Evolutionary conservation across 2,329 filamentous ascomycete species (phyloP), one percentile per base, ranked within the genome.

Genomic region (Polychaeton citri): DNA sequence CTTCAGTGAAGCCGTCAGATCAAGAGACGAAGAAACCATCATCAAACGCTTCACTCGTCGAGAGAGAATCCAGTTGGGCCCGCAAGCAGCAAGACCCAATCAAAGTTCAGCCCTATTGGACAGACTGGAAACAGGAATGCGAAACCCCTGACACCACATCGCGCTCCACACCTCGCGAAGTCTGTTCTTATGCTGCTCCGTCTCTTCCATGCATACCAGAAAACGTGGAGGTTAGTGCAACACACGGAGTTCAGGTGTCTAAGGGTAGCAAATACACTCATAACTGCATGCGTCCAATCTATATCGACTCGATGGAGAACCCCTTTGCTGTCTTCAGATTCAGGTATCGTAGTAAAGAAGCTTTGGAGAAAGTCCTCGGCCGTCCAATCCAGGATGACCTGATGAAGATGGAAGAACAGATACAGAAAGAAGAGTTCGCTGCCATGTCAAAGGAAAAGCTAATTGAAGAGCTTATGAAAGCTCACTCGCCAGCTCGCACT

Each of bases 311-410:
- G 0, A 52, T 60, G 46, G 42, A 52, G 10, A 36, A 43, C 32
- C 59, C 61, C 17, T 68, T 64, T 39, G 65, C 63, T 0, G 58
- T 67, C 8, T 68, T 68, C 45, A 54, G 55, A n/a, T 68, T 68
- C 56, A 62, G 62, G 36, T 68, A 66, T 39, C 56, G 64, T 2
- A 58, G 52, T 35, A 47, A 40, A 35, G 44, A 42, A 21, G 45
- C 50, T 12, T 43, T 67, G 20, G 49, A 55, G 41, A 43, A 50
- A 30, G 54, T 64, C 20, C 46, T 63, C 13, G 45, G 43, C 12
- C 38, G 42, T 8, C 48, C 45, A 15, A 44, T 55, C 26, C 38
- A 46, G 16, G 50, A 41, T 21, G 50, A 49, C 13, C 37, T 41
- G 12, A 34, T 43, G 34, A 33, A 43, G 20, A 41, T 48, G 12